These are phyloP conservation scores for Parachaetomium inaequale DNA, from an alignment of 495 filamentous ascomycete species.

Conservation along the genomic window DNA sequence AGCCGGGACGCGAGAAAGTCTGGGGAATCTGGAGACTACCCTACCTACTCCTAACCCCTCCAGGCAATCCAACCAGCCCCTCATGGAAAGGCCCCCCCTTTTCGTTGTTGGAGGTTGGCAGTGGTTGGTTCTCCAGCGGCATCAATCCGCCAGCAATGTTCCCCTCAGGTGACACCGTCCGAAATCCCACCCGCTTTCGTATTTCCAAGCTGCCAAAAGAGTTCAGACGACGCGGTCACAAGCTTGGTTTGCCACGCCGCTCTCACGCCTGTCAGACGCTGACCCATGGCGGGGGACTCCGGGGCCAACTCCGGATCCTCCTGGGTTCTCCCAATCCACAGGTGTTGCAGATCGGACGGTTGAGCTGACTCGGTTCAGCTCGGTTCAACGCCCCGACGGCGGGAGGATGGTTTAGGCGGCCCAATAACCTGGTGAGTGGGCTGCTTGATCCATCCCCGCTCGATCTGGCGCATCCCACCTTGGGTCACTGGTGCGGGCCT, in stretches of 20 bases:
- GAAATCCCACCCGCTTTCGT: not conserved
- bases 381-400: not conserved
- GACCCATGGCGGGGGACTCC: no score
- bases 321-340: not conserved
- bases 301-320: not conserved
- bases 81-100: no score
- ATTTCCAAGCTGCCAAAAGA: no score
- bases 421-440: not conserved
- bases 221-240: no score
- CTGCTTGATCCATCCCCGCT: not conserved
- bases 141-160: no score
- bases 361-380: slow-evolving; percentile 7
- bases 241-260: not conserved
- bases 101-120: no score
- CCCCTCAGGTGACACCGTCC: not conserved
- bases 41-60: not conserved
- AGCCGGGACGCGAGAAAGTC: no score
- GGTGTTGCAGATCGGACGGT: not conserved
- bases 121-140: no score
- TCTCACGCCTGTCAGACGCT: not conserved
- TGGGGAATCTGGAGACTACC: not conserved
- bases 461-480: not conserved
- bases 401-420: not conserved
- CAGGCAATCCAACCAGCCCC: no score
- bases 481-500: not conserved